These are phyloP conservation scores for Boletus huronensis DNA, from an alignment of 768 basidiomycete species.

Conservation along the genomic window DNA sequence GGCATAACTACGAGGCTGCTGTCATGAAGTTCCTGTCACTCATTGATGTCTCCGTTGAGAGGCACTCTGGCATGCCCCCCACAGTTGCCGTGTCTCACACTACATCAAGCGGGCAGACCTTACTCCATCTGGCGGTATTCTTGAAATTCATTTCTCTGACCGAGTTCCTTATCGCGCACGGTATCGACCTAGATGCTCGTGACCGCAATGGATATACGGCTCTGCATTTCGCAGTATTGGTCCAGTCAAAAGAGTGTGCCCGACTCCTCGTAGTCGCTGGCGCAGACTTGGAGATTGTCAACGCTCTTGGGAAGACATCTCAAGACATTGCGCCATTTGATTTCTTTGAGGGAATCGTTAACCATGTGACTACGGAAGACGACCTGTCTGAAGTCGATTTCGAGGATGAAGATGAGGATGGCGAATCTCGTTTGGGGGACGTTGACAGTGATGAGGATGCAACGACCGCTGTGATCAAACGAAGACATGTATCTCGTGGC, in stretches of 20 bases:
- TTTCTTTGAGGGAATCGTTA: conserved; percentile 41
- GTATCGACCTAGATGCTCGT: conserved; percentile 75
- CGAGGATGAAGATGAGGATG: conserved; percentile 45
- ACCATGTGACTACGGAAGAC: conserved; percentile 15
- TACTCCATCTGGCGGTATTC: conserved; percentile 84
- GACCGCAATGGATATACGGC: conserved; percentile 92
- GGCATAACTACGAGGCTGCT: conserved; percentile 66
- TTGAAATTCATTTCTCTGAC: conserved; percentile 72
- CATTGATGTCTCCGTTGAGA: conserved; percentile 60
- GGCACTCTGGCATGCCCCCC: conserved; percentile 39
- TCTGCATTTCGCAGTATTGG: conserved; percentile 78
- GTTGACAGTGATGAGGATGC: conserved; percentile 62
- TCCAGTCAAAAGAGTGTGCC: conserved; percentile 59
- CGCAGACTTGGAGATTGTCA: conserved; percentile 75
- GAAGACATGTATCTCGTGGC: conserved; percentile 32
- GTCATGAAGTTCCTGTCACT: conserved; percentile 80
- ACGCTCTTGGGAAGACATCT: conserved; percentile 66
- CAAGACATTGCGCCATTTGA: conserved; percentile 51
- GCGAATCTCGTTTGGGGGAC: conserved; percentile 67
- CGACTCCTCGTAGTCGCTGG: conserved; percentile 70
- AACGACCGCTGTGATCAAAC: conserved; percentile 30
- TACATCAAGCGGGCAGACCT: conserved; percentile 73
- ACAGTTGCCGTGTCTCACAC: conserved; percentile 63
- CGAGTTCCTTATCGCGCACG: conserved; percentile 65
- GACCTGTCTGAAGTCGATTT: conserved; percentile 22